Percentiles rank a stretch among this genome's conserved stretches.
Evolutionary conservation across 139 green algal species (phyloP).

Genomic region (Nannochloris sp.): DNA sequence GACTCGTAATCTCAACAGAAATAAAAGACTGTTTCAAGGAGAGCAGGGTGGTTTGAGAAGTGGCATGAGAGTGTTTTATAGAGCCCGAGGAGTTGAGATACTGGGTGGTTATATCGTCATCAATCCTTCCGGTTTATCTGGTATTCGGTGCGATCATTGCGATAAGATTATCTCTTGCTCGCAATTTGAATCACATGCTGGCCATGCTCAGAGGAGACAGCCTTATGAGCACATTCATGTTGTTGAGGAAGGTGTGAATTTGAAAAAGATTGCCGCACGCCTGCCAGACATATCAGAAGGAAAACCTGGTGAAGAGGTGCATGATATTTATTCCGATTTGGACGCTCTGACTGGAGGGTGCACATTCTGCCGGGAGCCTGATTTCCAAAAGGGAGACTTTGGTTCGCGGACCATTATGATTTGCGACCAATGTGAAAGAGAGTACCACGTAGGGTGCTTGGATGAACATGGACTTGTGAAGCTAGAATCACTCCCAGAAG

Average conservation of each 20-base stretch:
- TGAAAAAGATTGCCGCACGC: conserved; percentile 31
- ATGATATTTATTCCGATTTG: conserved; percentile 3
- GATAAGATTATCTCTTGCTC: conserved; percentile 55
- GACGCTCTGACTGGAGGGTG: conserved; percentile 48
- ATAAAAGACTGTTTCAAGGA: conserved; percentile 13
- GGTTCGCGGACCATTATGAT: conserved; percentile 80
- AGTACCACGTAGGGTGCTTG: conserved; percentile 87
- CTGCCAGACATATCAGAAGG: conserved; percentile 16
- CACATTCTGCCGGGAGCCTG: conserved; percentile 63
- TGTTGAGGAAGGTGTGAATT: conserved; percentile 36
- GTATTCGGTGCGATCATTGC: conserved; percentile 82
- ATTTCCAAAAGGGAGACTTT: conserved; percentile 70
- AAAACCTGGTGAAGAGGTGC: conserved; percentile 2
- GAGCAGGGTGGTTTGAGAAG: conserved; percentile 11
- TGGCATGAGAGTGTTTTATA: conserved; percentile 30
- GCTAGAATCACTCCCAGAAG: conserved; percentile 49
- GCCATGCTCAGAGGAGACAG: conserved; percentile 43
- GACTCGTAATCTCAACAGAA: conserved; percentile 4
- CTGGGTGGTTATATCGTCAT: conserved; percentile 52
- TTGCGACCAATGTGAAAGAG: conserved; percentile 91
- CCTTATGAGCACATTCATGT: conserved; percentile 76
- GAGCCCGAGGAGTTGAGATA: conserved; percentile 29
- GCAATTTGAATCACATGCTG: conserved; percentile 77
- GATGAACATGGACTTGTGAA: conserved; percentile 23
- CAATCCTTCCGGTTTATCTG: conserved; percentile 25